Base-by-base conservation (phyloP, 139 green algal genomes). In the Cymbomonas tetramitiformis region DNA sequence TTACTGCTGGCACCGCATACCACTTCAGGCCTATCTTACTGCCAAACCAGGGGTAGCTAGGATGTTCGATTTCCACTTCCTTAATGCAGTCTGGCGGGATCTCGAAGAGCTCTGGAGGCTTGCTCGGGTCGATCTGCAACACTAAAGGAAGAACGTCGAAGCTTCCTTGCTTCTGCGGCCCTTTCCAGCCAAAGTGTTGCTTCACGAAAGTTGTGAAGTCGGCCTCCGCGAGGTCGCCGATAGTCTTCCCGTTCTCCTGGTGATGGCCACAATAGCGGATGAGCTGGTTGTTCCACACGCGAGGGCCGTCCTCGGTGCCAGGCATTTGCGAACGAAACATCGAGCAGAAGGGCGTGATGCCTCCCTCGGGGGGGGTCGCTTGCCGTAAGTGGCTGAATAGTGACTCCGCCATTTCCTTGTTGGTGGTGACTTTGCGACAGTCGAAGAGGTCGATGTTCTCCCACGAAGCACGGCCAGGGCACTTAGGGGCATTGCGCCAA, bases 401-500 rank as follows among this genome's bases (percentile, higher is more conserved):
- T 15, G 38, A 29, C 47, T 53, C 34, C 52, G 62, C 70, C 65
- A 74, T 74, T 19, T 62, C 60, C 30, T 64, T 48, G 1, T 53
- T 51, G 8, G 64, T 77, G n/a, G 41, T 47, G 8, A 48, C 64
- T 30, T 65, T 25, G 15, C 68, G 56, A 10, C 47, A 39, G 58
- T 80, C 72, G 3, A 80, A 10, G 29, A 80, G 54, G 30, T 58
- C 32, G 15, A 80, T 43, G 32, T 71, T 62, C 23, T 61, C 28
- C 39, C 63, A 69, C 64, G 51, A 62, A 43, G 67, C 68, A 9
- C 72, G 58, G 40, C 76, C 76, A 31, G 40, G 43, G 53, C 72
- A 79, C 56, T 79, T 79, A 50, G 72, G 59, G 1, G 72, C 59
- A 43, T 79, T 76, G 23, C 72, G 46, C 72, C 72, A 79, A 2